phyloP scores from a whole-genome alignment of 83 land plant species.

The Picea engelmannii region DNA sequence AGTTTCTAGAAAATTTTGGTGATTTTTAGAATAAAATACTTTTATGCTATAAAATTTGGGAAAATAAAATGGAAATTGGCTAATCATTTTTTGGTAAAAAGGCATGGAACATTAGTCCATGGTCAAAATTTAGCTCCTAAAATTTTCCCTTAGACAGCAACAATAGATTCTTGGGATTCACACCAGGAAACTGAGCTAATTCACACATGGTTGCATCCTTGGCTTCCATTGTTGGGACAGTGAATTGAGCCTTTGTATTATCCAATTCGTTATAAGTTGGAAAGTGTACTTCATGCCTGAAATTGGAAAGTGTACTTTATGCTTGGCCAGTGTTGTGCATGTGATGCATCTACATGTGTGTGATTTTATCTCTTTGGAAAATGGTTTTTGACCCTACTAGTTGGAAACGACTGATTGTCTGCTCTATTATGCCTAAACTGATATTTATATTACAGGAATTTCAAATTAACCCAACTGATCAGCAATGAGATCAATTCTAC shows the following conservation, averaged over 20 bases:
- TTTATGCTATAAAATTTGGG: no score
- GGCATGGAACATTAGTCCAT: no score
- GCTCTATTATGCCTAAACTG: no score
- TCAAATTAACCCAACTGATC: conserved; percentile 27
- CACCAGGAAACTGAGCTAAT: conserved; percentile 79
- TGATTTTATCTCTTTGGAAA: conserved; percentile 87
- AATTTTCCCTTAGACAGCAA: conserved; percentile 10
- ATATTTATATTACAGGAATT: no score
- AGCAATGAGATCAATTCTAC: conserved; percentile 71
- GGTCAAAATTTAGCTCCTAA: no score
- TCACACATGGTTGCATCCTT: conserved; percentile 94
- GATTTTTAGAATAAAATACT: no score
- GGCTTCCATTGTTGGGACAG: conserved; percentile 79
- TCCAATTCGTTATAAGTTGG: conserved; percentile 13
- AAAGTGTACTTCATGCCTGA: conserved; percentile 40
- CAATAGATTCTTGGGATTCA: conserved; percentile 91
- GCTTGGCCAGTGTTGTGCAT: conserved; percentile 74
- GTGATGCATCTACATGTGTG: conserved; percentile 80
- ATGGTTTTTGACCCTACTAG: conserved; percentile 68
- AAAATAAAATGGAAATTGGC: no score
- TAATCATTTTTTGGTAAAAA: no score
- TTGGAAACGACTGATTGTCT: no score
- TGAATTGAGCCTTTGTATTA: conserved; percentile 73
- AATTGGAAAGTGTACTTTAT: background rate
- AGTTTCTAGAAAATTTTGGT: no score